A percentile compares a stretch with the other conserved stretches of the same genome.
These are phyloP conservation scores for Daucus carota DNA, from an alignment of 129 eudicot species.

Conservation along the genomic window DH1_v3.0 NC_030385.2:7812001-7812500, in stretches of 20 bases:
- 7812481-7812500: slow-evolving; percentile 87
- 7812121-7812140: neutral
- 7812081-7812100: too few species aligned
- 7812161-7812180: neutral
- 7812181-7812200: too few species aligned
- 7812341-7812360: neutral
- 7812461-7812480: slow-evolving; percentile 92
- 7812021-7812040: neutral
- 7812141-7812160: too few species aligned
- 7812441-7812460: slow-evolving; percentile 94
- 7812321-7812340: neutral
- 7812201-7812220: too few species aligned
- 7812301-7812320: neutral
- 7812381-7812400: slow-evolving; percentile 86
- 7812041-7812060: neutral
- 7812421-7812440: slow-evolving; percentile 51
- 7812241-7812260: too few species aligned
- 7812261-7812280: neutral
- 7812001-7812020: too few species aligned
- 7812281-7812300: neutral
- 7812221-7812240: too few species aligned
- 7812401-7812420: slow-evolving; percentile 80
- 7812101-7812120: neutral
- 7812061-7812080: neutral
- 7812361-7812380: slow-evolving; percentile 44